Percentiles rank a stretch among this genome's conserved stretches.
These are phyloP conservation scores for Phytophthora pseudosyringae DNA, from an alignment of 352 stramenopile species.

Conservation along the genomic window DNA sequence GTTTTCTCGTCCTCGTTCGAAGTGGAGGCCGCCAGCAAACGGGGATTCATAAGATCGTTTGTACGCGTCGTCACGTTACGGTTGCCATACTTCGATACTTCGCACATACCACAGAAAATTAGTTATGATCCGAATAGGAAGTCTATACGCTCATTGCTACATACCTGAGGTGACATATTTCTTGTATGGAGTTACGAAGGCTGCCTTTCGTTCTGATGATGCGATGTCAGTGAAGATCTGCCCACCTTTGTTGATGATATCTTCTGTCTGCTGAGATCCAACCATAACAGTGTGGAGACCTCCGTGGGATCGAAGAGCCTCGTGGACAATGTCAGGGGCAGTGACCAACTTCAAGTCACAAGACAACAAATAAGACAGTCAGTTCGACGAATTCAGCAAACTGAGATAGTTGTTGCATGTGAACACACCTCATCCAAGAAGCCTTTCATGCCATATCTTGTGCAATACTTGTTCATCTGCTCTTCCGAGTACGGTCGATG, in stretches of 20 bases:
- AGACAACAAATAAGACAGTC: constrained; percentile 3
- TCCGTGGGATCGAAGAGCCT: constrained; percentile 71
- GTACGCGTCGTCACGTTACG: constrained; percentile 86
- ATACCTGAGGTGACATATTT: constrained; percentile 86
- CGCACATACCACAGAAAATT: neutral
- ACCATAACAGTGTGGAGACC: constrained; percentile 84
- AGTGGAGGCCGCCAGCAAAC: constrained; percentile 68
- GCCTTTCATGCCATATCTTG: constrained; percentile 71
- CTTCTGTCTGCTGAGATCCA: constrained; percentile 72
- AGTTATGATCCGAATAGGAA: neutral
- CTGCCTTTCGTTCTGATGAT: constrained; percentile 61
- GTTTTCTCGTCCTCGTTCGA: constrained; percentile 82
- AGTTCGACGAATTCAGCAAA: neutral
- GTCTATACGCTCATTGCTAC: constrained; percentile 2
- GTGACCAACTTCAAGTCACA: constrained; percentile 60
- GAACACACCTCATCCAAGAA: constrained; percentile 79
- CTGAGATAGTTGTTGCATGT: neutral
- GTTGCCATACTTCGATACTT: constrained; percentile 86
- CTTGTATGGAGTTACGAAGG: constrained; percentile 85
- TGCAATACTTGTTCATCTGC: constrained; percentile 57
- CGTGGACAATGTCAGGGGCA: constrained; percentile 82
- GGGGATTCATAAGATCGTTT: constrained; percentile 78
- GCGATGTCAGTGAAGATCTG: constrained; percentile 72
- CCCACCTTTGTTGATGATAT: constrained; percentile 73
- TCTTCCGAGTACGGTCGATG: constrained; percentile 65